A percentile compares a stretch with the other conserved stretches of the same genome.
These are phyloP conservation scores for Aspergillus sparsus DNA, from an alignment of 495 filamentous ascomycete species.

Conservation along the genomic window DNA sequence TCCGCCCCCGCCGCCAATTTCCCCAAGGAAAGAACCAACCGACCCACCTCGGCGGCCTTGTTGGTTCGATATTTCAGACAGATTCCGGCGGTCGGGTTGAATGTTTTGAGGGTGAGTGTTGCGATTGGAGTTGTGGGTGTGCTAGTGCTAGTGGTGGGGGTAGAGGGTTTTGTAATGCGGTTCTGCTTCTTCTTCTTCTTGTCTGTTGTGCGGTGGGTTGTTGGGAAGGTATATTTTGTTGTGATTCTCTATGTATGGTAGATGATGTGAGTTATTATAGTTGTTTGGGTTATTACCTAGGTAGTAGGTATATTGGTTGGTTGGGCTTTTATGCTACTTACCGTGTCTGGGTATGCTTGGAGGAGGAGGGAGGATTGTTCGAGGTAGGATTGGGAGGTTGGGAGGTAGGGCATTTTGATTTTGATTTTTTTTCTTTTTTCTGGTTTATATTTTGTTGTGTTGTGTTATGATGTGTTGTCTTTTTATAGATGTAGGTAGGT, in stretches of 20 bases:
- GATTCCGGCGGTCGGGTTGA: slow-evolving; percentile 76
- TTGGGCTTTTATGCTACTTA: slow-evolving; percentile 35
- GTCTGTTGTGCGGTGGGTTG: slow-evolving; percentile 32
- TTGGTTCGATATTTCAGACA: slow-evolving; percentile 88
- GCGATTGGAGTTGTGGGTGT: slow-evolving; percentile 50
- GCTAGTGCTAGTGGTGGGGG: slow-evolving; percentile 27
- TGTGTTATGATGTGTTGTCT: not conserved
- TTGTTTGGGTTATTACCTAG: slow-evolving; percentile 8
- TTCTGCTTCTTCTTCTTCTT: slow-evolving; percentile 24
- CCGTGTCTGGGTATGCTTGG: slow-evolving; percentile 63
- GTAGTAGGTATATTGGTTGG: too few relatives aligned
- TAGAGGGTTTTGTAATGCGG: slow-evolving; percentile 22
- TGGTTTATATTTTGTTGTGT: not conserved
- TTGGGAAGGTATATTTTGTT: slow-evolving; percentile 76
- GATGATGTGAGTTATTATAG: not conserved
- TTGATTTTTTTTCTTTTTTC: slow-evolving; percentile 1
- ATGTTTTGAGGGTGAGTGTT: slow-evolving; percentile 82
- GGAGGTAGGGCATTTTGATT: slow-evolving; percentile 59
- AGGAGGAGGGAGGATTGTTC: slow-evolving; percentile 63
- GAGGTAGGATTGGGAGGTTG: slow-evolving; percentile 62
- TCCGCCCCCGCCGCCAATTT: slow-evolving; percentile 57
- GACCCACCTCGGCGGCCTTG: slow-evolving; percentile 85
- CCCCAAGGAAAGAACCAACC: slow-evolving; percentile 74
- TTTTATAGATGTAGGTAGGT: not conserved
- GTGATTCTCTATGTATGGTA: slow-evolving; percentile 65